phyloP scores from a whole-genome alignment of 2,329 filamentous ascomycete genomes.

The Bipolaris bicolor region DNA sequence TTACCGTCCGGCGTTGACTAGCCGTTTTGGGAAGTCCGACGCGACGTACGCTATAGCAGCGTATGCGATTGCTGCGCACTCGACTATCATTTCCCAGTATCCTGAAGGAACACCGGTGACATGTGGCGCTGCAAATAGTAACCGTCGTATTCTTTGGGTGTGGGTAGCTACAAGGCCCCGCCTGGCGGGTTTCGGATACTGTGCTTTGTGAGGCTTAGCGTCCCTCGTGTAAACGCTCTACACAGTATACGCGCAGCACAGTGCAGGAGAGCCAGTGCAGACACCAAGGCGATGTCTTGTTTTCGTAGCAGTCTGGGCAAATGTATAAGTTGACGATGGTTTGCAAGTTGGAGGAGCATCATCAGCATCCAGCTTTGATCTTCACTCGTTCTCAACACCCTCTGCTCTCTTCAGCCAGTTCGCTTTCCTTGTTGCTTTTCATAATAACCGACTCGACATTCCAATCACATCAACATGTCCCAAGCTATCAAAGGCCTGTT shows the following conservation, averaged over 20 bases:
- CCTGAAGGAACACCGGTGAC: neutral
- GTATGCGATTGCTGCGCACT: too few species aligned
- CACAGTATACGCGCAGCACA: neutral
- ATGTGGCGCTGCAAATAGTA: neutral
- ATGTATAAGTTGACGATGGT: neutral
- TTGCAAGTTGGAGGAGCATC: neutral
- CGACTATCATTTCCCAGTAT: too few species aligned
- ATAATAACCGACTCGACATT: neutral
- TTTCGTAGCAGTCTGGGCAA: neutral
- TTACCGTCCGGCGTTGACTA: too few species aligned
- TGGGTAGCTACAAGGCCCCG: neutral
- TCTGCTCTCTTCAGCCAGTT: neutral
- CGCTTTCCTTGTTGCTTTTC: neutral
- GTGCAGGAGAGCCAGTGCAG: neutral
- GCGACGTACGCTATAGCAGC: too few species aligned
- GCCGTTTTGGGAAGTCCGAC: too few species aligned
- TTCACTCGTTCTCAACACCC: neutral
- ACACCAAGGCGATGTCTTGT: neutral
- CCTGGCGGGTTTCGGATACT: neutral
- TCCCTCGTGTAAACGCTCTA: too few species aligned
- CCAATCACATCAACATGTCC: neutral
- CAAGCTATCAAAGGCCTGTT: neutral
- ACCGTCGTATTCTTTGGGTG: neutral
- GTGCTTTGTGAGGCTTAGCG: neutral
- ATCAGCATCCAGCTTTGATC: neutral